Base-by-base conservation (phyloP, 306 rosid genomes). In the Gleditsia sinensis region DNA sequence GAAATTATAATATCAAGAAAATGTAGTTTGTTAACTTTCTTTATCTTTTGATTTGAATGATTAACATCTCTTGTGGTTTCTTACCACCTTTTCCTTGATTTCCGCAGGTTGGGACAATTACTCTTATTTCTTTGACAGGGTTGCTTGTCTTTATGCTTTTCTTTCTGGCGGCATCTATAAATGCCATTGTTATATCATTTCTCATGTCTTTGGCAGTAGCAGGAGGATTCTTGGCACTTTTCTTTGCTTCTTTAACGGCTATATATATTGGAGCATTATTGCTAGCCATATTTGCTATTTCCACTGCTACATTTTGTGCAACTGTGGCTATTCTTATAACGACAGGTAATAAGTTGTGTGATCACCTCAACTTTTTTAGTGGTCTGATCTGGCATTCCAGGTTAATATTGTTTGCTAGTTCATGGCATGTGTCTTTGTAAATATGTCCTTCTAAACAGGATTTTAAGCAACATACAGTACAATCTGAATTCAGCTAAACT, bases 221-320 rank as follows among this genome's bases (percentile, higher is more conserved):
- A 7, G 98, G 94, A 82, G 96, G 98, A 40, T 94, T 90, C 82
- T 80, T 94, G 88, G 95, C 95, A 55, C 71, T 94, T 64, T 89
- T 89, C 89, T 91, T 91, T 56, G 85, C 90, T 36, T 84, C 69
- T 57, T 78, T 88, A 45, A 71, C 90, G n/a, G 92, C 84, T 21
- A 81, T 88, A 84, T 94, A 88, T 69, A 74, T 91, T 21, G 97
- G 89, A 72, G 97, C 96, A 69, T 58, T 91, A 69, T 79, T 86
- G 33, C 70, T 88, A 11, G 87, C 98, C 63, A 57, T 85, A 30
- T 80, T 89, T 72, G 89, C 84, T 63, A 72, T 91, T 69, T 81
- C 94, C 63, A 59, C 85, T 0, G 80, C 86, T 32, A 76, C 81
- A 20, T 85, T 91, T 69, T 84, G 81, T 69, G 65, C 93, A 5